Percentiles rank a stretch among this genome's conserved stretches.
Evolutionary conservation across 1,284 basidiomycete species (phyloP).

Genomic region (Pseudozyma sp.): DNA sequence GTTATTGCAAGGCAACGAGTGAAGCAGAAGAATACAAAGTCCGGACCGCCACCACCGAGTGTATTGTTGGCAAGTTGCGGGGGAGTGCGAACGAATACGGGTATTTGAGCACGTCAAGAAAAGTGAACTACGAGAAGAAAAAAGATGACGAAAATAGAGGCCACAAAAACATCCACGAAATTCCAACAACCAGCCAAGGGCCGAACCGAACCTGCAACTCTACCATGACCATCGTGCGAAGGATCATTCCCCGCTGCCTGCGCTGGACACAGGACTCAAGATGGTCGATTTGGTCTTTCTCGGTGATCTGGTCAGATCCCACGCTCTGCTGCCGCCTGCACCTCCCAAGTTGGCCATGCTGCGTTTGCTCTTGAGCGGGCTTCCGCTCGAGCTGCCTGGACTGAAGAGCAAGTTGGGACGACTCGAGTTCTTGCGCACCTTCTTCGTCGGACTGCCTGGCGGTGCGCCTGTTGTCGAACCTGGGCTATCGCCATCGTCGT

Average conservation of each 20-base stretch:
- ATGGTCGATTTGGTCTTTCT: constrained; percentile 42
- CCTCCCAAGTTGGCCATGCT: constrained; percentile 39
- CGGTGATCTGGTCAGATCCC: constrained; percentile 23
- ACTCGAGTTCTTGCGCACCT: constrained; percentile 40
- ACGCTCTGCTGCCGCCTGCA: constrained; percentile 4
- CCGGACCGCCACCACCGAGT: too few relatives aligned
- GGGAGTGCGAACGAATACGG: too few relatives aligned
- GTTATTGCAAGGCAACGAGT: too few relatives aligned
- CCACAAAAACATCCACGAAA: not conserved
- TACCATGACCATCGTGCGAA: not conserved
- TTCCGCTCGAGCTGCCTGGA: not conserved
- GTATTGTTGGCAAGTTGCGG: too few relatives aligned
- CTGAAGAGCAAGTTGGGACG: constrained; percentile 14
- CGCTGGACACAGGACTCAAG: constrained; percentile 39
- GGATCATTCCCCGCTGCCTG: constrained; percentile 26
- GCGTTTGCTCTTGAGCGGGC: constrained; percentile 34
- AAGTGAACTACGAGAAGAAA: not conserved
- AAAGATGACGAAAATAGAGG: not conserved
- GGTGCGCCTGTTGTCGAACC: constrained; percentile 7
- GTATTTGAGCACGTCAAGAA: not conserved
- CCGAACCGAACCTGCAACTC: not conserved
- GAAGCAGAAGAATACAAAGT: too few relatives aligned
- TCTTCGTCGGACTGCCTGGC: constrained; percentile 33
- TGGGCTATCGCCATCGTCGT: constrained; percentile 27
- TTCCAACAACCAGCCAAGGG: not conserved